Percentiles rank a stretch among this genome's conserved stretches.
Evolutionary conservation across 768 basidiomycete species (phyloP).

Genomic region (Favolaschia claudopus): DNA sequence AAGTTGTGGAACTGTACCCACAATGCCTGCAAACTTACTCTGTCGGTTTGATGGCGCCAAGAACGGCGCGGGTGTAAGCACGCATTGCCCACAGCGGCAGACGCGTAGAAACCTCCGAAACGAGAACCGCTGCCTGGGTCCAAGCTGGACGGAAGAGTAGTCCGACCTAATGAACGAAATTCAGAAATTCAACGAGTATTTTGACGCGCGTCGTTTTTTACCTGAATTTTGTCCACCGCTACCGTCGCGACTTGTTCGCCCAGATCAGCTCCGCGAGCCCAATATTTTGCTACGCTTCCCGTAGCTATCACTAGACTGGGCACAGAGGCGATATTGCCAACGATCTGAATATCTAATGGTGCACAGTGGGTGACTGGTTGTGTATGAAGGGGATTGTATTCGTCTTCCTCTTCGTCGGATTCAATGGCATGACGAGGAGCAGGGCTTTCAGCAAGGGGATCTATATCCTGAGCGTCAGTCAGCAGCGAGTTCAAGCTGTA

Average conservation of each 20-base stretch:
- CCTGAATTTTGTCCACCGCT: constrained; percentile 54
- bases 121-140: constrained; percentile 53
- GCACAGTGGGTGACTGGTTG: not conserved
- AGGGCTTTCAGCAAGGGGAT: constrained; percentile 62
- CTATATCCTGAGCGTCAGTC: constrained; percentile 47
- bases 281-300: constrained; percentile 53
- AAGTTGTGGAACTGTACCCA: not conserved
- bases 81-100: constrained; percentile 62
- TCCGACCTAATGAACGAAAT: constrained; percentile 49
- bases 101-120: constrained; percentile 59
- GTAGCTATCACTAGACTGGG: constrained; percentile 52
- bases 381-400: constrained; percentile 52
- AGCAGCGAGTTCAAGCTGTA: not conserved
- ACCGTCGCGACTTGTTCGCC: constrained; percentile 60
- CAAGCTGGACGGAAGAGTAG: constrained; percentile 57
- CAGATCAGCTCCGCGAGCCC: constrained; percentile 59
- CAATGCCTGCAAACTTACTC: constrained; percentile 42
- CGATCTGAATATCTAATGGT: constrained; percentile 45
- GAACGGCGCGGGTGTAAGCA: constrained; percentile 50
- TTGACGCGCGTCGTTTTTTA: constrained; percentile 32
- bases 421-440: constrained; percentile 71
- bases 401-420: constrained; percentile 75
- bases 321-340: constrained; percentile 37
- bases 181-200: not conserved
- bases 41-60: constrained; percentile 53